These are phyloP conservation scores for Westerdykella ornata DNA, from an alignment of 2,329 filamentous ascomycete genomes.

Conservation along the genomic window DNA sequence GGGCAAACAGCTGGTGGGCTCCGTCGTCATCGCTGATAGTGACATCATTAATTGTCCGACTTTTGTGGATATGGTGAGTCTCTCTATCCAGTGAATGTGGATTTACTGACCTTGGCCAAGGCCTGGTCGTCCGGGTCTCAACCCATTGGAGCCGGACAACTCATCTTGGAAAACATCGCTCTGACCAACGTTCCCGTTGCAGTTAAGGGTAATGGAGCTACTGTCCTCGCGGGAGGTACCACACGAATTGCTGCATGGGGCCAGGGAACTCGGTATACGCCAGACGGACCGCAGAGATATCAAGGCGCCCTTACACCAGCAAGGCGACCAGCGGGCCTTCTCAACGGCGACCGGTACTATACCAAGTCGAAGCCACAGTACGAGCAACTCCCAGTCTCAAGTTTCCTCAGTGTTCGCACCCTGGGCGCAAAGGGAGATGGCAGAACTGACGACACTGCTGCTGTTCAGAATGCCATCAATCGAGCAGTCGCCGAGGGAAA, in stretches of 20 bases:
- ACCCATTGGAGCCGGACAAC: constrained; percentile 43
- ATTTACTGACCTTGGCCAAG: constrained; percentile 6
- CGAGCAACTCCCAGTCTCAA: constrained; percentile 47
- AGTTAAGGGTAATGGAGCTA: constrained; percentile 23
- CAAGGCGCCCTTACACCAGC: constrained; percentile 44
- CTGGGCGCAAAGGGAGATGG: constrained; percentile 68
- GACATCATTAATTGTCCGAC: constrained; percentile 45
- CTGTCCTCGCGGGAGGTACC: constrained; percentile 28
- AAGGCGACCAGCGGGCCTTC: constrained; percentile 43
- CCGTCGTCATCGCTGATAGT: constrained; percentile 53
- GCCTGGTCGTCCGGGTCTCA: constrained; percentile 32
- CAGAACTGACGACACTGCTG: constrained; percentile 71
- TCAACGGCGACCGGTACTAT: constrained; percentile 46
- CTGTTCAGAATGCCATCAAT: constrained; percentile 69
- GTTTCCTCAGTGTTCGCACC: constrained; percentile 52
- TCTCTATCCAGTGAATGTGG: constrained; percentile 23
- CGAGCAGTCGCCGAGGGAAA: constrained; percentile 50
- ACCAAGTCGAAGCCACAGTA: constrained; percentile 48
- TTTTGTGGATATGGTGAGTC: constrained; percentile 43
- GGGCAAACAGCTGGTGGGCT: constrained; percentile 43
- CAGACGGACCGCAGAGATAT: constrained; percentile 41
- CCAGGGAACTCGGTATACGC: constrained; percentile 33
- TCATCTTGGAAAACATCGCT: constrained; percentile 52
- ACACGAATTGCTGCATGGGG: constrained; percentile 33
- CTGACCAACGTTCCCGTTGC: constrained; percentile 31